phyloP scores from a whole-genome alignment of 1,284 basidiomycete genomes.

The Flammula alnicola region DNA sequence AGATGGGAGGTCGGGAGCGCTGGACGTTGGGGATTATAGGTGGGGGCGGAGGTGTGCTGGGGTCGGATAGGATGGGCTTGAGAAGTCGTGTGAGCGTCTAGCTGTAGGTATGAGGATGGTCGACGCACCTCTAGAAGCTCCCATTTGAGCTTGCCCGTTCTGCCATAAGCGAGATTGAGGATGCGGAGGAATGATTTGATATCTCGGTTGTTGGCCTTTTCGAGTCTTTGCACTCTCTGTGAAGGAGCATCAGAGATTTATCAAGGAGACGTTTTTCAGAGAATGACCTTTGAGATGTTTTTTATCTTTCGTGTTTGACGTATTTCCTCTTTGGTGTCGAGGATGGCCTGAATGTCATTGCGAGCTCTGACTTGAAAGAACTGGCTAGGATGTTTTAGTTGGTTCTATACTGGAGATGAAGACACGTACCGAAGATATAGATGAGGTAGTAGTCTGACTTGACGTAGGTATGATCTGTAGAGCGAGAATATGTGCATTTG shows the following conservation, averaged over 20 bases:
- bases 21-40: constrained; percentile 56
- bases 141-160: constrained; percentile 69
- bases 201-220: constrained; percentile 60
- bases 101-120: constrained; percentile 5
- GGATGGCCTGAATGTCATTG: constrained; percentile 57
- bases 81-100: constrained; percentile 10
- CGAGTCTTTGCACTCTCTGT: constrained; percentile 62
- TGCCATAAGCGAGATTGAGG: constrained; percentile 80
- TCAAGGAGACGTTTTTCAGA: constrained; percentile 5
- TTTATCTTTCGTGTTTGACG: constrained; percentile 49
- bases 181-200: constrained; percentile 58
- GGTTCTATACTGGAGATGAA: constrained; percentile 17
- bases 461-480: constrained; percentile 58
- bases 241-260: constrained; percentile 6
- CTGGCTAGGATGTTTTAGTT: constrained; percentile 43
- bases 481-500: constrained; percentile 33
- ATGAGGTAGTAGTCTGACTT: constrained; percentile 58
- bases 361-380: constrained; percentile 67
- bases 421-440: constrained; percentile 59
- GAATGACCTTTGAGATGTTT: constrained; percentile 52
- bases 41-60: constrained; percentile 42
- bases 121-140: constrained; percentile 63
- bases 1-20: constrained; percentile 63
- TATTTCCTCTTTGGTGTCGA: constrained; percentile 32
- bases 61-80: constrained; percentile 59